Evolutionary conservation across 768 basidiomycete species (phyloP).

Genomic region (Suillus cothurnatus): DNA sequence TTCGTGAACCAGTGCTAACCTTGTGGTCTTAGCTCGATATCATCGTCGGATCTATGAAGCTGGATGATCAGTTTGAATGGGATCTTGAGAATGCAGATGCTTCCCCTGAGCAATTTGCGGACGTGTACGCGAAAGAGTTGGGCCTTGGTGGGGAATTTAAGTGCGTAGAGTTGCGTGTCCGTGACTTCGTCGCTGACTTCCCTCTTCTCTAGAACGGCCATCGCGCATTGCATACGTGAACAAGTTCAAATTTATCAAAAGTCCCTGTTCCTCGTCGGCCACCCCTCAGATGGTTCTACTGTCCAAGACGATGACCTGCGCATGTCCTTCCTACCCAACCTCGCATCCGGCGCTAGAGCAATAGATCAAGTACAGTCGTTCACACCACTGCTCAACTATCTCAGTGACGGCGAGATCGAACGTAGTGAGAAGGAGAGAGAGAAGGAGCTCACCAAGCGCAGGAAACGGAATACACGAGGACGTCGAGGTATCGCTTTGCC

Average conservation of each 20-base stretch:
- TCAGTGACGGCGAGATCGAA: constrained; percentile 89
- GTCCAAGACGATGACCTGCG: constrained; percentile 92
- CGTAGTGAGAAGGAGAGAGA: constrained; percentile 91
- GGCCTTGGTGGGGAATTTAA: constrained; percentile 92
- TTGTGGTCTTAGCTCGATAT: constrained; percentile 75
- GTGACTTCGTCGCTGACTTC: constrained; percentile 15
- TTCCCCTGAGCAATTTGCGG: constrained; percentile 92
- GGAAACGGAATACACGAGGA: constrained; percentile 83
- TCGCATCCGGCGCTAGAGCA: constrained; percentile 69
- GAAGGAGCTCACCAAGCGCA: constrained; percentile 84
- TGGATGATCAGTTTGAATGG: constrained; percentile 99
- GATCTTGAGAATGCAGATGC: constrained; percentile 80
- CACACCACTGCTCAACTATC: constrained; percentile 88
- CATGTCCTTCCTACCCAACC: constrained; percentile 83
- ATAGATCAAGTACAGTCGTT: constrained; percentile 77
- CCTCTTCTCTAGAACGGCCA: constrained; percentile 71
- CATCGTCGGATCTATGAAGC: constrained; percentile 88
- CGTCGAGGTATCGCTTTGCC: constrained; percentile 81
- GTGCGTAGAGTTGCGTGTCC: constrained; percentile 45
- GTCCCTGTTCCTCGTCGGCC: constrained; percentile 87
- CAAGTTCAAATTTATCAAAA: constrained; percentile 92
- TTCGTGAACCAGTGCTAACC: not conserved
- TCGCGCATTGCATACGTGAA: constrained; percentile 94
- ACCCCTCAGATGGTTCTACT: constrained; percentile 75
- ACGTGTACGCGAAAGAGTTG: constrained; percentile 81